phyloP scores from a whole-genome alignment of 73 alveolate species.

The Halteria grandinella region DNA sequence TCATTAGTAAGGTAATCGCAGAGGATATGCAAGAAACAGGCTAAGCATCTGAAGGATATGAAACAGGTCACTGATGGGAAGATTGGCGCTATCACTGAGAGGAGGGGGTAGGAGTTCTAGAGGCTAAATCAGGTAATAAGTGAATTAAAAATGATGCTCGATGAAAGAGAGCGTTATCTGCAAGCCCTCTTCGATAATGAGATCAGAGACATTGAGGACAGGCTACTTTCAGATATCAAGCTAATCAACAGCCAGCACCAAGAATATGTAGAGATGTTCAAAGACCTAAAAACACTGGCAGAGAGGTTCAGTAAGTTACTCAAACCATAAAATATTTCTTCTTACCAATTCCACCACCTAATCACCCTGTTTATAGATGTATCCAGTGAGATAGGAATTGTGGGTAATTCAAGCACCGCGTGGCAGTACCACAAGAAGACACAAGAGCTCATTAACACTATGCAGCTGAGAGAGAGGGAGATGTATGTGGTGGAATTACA shows the following conservation, averaged over 20 bases:
- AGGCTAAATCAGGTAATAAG: constrained; percentile 18
- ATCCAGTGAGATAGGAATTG: constrained; percentile 27
- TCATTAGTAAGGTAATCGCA: constrained; percentile 35
- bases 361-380: constrained; percentile 12
- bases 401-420: too few species aligned
- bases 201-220: constrained; percentile 19
- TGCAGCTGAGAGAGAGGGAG: too few species aligned
- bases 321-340: too few species aligned
- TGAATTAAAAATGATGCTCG: constrained; percentile 33
- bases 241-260: neutral
- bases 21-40: constrained; percentile 29
- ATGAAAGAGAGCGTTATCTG: constrained; percentile 27
- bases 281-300: neutral
- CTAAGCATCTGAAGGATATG: constrained; percentile 15
- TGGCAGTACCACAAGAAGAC: too few species aligned
- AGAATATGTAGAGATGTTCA: constrained; percentile 29
- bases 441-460: too few species aligned
- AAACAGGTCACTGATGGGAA: constrained; percentile 52
- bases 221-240: constrained; percentile 32
- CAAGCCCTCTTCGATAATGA: constrained; percentile 23
- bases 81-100: constrained; percentile 11
- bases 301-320: constrained; percentile 20
- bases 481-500: too few species aligned
- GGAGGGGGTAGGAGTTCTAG: constrained; percentile 38
- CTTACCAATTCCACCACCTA: too few species aligned